Evolutionary conservation across 2,329 filamentous ascomycete genomes (phyloP), one percentile per base, ranked within the genome.

Genomic region (Sphaceloma murrayae): DNA sequence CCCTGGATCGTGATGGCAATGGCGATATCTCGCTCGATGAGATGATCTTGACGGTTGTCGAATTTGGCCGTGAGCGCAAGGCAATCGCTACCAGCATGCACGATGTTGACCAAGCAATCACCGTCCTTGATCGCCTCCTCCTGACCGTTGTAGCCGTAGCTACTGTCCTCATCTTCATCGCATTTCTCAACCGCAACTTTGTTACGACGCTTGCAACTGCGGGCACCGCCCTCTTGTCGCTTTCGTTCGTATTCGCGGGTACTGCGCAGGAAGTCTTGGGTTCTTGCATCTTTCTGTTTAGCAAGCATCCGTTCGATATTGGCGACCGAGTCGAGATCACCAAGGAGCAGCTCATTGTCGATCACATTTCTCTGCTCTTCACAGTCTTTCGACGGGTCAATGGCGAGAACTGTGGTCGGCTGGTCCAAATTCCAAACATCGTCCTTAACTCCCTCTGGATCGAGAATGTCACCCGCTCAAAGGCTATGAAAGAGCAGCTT

Each of bases 271-370:
- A 98, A 63, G 83, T 98, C 51, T 76, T 98, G n/a, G 89, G 89
- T 57, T 95, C 88, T 27, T 96, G 89, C 68, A 94, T 98, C 57
- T 98, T 98, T 69, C 69, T 98, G 1, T 98, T 98, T 57, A 86
- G 96, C 69, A 98, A 98, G 70, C 91, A 98, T 61, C 89, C 91
- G 0, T 96, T 84, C 61, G 91, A 98, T 60, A 87, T 96, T 16
- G 88, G 89, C 49, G 91, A 98, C 61, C 81, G 91, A 18, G 85
- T 96, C 32, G 87, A 95, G 55, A 82, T 96, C 51, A 71, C 70
- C 11, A 67, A 68, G 48, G 73, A 80, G 52, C 73, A 78, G 54
- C 78, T 94, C 53, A 72, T 86, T 3, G 91, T 98, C 8, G 87
- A 96, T 63, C 85, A 88, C 60, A 96, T 96, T 55, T 94, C 88